Conservation (phyloP, 768 basidiomycete species). For the Lentinula detonsa region DNA sequence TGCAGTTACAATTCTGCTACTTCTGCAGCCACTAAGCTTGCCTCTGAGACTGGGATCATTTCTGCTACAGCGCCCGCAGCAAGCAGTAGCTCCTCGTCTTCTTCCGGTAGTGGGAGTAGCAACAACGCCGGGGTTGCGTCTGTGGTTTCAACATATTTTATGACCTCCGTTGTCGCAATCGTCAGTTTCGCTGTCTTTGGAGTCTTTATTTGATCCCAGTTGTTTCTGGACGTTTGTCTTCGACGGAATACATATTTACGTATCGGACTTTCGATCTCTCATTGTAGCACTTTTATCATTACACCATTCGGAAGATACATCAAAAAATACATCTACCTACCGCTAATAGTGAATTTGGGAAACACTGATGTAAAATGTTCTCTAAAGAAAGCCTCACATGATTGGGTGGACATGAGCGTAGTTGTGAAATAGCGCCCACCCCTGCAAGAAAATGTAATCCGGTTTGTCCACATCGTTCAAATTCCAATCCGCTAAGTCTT, state of each 20-base stretch:
- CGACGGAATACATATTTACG: too few relatives aligned
- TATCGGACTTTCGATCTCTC: too few relatives aligned
- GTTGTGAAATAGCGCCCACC: too few relatives aligned
- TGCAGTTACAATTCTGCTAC: slow-evolving; percentile 1
- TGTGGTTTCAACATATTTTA: not conserved
- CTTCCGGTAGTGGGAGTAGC: not conserved
- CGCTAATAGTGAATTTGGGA: too few relatives aligned
- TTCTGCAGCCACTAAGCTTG: not conserved
- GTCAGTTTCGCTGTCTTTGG: not conserved
- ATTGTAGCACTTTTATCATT: too few relatives aligned
- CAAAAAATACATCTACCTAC: too few relatives aligned
- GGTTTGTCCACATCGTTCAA: slow-evolving; percentile 45
- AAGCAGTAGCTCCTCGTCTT: not conserved
- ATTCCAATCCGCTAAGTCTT: slow-evolving; percentile 33
- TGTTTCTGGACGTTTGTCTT: too few relatives aligned
- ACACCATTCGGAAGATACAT: too few relatives aligned
- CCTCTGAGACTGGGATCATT: not conserved
- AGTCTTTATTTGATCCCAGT: not conserved
- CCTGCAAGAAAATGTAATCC: slow-evolving; percentile 22
- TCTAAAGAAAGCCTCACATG: too few relatives aligned
- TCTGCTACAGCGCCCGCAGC: not conserved
- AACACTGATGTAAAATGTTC: too few relatives aligned
- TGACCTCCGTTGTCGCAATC: not conserved
- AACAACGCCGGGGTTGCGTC: not conserved
- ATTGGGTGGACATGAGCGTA: too few relatives aligned